Base-by-base conservation (phyloP, 352 stramenopile genomes). In the Thraustochytrium striatum region DNA sequence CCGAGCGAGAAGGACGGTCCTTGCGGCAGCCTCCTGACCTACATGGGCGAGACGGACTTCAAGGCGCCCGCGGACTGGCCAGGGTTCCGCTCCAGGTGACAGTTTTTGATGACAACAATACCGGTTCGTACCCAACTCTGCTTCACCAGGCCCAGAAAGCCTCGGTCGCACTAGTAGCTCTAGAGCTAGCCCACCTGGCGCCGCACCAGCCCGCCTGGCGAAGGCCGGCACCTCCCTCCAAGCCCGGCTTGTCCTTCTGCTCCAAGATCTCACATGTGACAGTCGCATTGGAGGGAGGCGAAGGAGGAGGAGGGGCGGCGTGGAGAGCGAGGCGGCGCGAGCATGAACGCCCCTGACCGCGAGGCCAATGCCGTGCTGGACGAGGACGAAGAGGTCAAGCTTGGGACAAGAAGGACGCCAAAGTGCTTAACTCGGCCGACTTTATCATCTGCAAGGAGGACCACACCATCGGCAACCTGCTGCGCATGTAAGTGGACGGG, bases 361-460 rank as follows among this genome's bases (percentile, higher is more conserved):
- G 70, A 80, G 47, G 55, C 57, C 25, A 58, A 3, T 19, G 55
- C 58, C 1, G 28, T 80, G 19, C 70, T 80, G n/a, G 58, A 80
- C 55, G 70, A 80, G 58, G 28, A 16, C 33, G 28, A 52, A 3
- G 58, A 75, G 47, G 65, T 75, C 43, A 75, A 75, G 65, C 61
- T 0, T 57, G 55, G 61, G 98, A 98, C 85, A 89, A 93, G 81
- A 91, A 94, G 50, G 94, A 98, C 85, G 97, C 94, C 35, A 98
- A 98, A 87, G 96, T 98, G 72, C 89, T 92, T 36, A 98, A 98
- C 84, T 93, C 95, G 30, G 95, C 94, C 72, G 97, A 94, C 59
- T 98, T 99, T 84, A 97, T 91, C 61, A 93, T 99, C 82, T 91
- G 98, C 72, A 97, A 97, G 61, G 95, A 99, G 86, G 95, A 99